Base-by-base conservation (phyloP, 1,284 basidiomycete genomes). In the Gymnopus androsaceus region DNA sequence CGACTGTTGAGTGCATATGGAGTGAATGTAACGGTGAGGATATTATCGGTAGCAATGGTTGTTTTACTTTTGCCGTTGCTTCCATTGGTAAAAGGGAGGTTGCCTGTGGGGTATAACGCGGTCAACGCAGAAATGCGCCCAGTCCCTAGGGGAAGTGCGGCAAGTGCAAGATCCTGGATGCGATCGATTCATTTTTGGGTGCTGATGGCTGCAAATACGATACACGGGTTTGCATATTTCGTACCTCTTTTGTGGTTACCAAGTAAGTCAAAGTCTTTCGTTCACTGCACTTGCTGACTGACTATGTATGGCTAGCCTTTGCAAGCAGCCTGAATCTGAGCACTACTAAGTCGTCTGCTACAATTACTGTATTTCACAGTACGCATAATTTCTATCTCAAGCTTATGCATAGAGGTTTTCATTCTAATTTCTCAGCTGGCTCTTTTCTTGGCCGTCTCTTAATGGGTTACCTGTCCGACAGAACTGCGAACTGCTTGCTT, bases 381-480 rank as follows among this genome's bases (percentile, higher is more conserved):
- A 51, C 28, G 69, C 62, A 11, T 21, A 17, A n/a, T 27, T 31
- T 30, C 44, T 14, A 11, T n/a, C 41, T 19, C 40, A 21, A 5
- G 12, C 11, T 38, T 8, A 3, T 14, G 3, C 17, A 19, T 11
- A 28, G 17, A n/a, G 19, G 9, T 31, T 21, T 25, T 14, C 11
- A 28, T n/a, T n/a, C 15, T 19, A 21, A 42, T 60, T 56, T 51
- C 7, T 21, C 31, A 69, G 69, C 62, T n/a, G 63, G 70, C 2
- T 67, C 72, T n/a, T 61, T 72, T 6, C 40, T 75, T 17, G 68
- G 72, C 6, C 66, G 72, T 14, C 51, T 75, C 9, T 53, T 55
- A 2, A 64, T 76, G 53, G 76, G 75, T 14, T 63, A 66, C 52
- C 63, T 76, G 5, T 68, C 72, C 5, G 75, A 78, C 61, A 64